Evolutionary conservation across 371 early-diverging fungal genomes (phyloP).

Genomic region (Mortierella sp.): DNA sequence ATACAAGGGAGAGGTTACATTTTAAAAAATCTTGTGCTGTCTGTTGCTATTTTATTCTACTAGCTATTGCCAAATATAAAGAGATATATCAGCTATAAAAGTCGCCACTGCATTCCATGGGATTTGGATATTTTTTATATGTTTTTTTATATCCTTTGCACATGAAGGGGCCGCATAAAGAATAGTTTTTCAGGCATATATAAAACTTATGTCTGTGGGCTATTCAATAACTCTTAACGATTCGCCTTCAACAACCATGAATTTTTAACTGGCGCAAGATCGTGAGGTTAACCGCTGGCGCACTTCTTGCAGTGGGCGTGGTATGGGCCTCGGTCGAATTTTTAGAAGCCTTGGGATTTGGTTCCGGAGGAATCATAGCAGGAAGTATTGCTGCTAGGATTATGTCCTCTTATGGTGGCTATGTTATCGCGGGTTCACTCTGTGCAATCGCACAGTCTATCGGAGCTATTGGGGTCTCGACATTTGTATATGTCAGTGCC

Average conservation of each 20-base stretch:
- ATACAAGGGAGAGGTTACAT: too few species aligned
- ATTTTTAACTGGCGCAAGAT: background rate
- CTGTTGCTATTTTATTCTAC: too few species aligned
- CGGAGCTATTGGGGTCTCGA: background rate
- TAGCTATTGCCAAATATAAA: too few species aligned
- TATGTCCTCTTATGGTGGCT: background rate
- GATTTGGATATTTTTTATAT: too few species aligned
- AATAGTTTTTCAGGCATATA: too few species aligned
- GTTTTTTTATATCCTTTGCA: too few species aligned
- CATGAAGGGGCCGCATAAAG: too few species aligned
- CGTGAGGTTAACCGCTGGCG: background rate
- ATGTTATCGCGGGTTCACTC: background rate
- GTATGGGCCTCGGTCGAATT: background rate
- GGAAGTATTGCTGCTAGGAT: background rate
- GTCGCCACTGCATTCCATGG: too few species aligned
- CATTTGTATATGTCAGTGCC: background rate
- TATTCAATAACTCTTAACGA: background rate
- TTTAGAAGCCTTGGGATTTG: background rate
- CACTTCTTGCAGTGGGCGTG: background rate
- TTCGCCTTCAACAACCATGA: background rate
- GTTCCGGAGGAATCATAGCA: background rate
- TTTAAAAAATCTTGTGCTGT: too few species aligned
- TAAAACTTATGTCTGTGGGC: background rate
- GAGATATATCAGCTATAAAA: too few species aligned
- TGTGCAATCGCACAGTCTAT: background rate